Percentiles rank a stretch among this genome's conserved stretches.
Evolutionary conservation across 495 filamentous ascomycete species (phyloP).

Genomic region (Pyrenula massariospora): DNA sequence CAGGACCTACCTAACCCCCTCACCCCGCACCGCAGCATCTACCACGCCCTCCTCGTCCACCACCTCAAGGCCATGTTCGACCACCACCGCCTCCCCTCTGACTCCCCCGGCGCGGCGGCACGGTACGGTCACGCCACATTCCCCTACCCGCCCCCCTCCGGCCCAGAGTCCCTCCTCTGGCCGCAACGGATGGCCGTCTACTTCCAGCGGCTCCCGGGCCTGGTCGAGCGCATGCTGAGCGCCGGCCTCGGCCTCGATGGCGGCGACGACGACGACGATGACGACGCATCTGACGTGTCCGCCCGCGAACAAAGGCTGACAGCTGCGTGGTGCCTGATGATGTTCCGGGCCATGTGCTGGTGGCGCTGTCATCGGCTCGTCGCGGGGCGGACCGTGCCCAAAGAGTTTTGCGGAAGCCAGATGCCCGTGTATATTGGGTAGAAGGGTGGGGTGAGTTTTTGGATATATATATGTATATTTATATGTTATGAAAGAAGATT

Average conservation of each 20-base stretch:
- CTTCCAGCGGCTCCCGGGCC: conserved; percentile 4
- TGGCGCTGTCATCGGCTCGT: conserved; percentile 14
- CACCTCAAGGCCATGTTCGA: neutral
- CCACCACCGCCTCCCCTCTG: neutral
- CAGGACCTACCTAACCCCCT: neutral
- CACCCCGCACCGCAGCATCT: neutral
- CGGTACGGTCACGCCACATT: neutral
- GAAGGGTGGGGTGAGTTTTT: too few species aligned
- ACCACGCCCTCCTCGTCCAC: neutral
- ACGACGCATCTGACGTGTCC: too few species aligned
- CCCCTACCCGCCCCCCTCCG: neutral
- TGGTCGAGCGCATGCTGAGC: conserved; percentile 5
- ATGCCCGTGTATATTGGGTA: conserved; percentile 17
- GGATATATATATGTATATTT: too few species aligned
- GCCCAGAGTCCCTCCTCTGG: neutral
- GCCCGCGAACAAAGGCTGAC: neutral
- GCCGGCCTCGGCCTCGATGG: neutral
- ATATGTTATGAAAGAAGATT: too few species aligned
- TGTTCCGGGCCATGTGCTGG: conserved; percentile 16
- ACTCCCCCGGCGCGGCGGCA: neutral
- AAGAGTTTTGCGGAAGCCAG: conserved; percentile 13
- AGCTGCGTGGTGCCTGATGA: conserved; percentile 18
- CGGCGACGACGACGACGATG: too few species aligned
- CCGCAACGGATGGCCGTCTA: conserved; percentile 5
- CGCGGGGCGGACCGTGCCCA: conserved; percentile 10